Evolutionary conservation across 2,329 filamentous ascomycete genomes (phyloP).

Genomic region (Sclerotinia nivalis): DNA sequence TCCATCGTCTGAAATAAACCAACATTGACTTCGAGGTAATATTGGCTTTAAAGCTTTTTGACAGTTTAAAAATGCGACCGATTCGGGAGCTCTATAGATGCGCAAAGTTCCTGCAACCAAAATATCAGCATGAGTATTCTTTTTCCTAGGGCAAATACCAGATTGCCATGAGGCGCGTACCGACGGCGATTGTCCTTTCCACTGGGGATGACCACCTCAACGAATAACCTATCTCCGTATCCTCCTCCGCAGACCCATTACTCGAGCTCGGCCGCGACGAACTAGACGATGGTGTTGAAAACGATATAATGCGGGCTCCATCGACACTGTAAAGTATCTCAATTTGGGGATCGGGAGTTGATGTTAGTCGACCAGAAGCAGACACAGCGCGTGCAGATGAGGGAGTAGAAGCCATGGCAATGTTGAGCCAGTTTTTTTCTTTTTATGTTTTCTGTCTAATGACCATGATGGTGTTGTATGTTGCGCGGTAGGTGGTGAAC

Average conservation of each 20-base stretch:
- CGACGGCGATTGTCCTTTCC: constrained; percentile 78
- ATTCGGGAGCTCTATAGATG: constrained; percentile 83
- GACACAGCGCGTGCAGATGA: constrained; percentile 31
- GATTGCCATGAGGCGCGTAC: constrained; percentile 47
- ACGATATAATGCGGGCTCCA: constrained; percentile 52
- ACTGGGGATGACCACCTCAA: constrained; percentile 73
- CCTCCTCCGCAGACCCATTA: constrained; percentile 40
- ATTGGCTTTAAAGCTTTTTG: constrained; percentile 83
- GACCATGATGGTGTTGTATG: constrained; percentile 21
- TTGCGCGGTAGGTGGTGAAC: background rate
- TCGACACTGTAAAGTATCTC: constrained; percentile 40
- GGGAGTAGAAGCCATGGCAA: constrained; percentile 32
- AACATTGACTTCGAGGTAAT: constrained; percentile 85
- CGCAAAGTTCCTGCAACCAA: constrained; percentile 64
- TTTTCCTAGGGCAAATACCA: constrained; percentile 4
- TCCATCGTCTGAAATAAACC: constrained; percentile 78
- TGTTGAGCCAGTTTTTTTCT: background rate
- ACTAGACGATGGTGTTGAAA: constrained; percentile 44
- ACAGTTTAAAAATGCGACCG: constrained; percentile 85
- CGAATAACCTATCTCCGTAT: constrained; percentile 57
- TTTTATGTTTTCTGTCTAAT: constrained; percentile 6
- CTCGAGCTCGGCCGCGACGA: constrained; percentile 31
- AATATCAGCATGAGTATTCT: constrained; percentile 21
- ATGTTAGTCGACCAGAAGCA: constrained; percentile 25
- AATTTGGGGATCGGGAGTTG: constrained; percentile 37